Evolutionary conservation across 1,284 basidiomycete species (phyloP), one percentile per base, ranked within the genome.

Genomic region (Leccinum angustisporum): DNA sequence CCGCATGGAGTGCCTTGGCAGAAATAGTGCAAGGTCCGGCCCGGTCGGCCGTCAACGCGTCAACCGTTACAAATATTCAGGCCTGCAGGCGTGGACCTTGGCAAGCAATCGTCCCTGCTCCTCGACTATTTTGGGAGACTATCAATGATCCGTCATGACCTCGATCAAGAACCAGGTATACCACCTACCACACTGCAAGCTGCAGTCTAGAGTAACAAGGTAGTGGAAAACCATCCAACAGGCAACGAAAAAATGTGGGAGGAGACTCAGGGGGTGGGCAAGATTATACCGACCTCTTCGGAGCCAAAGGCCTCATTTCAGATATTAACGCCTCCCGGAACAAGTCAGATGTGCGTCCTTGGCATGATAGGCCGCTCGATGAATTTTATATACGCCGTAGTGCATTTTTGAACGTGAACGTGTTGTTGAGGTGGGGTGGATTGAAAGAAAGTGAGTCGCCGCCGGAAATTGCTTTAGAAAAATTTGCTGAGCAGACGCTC

Each of bases 21-120:
- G 21, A 48, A 46, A 48, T 14, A 8, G 25, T 50, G 48, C 10
- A 50, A 50, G 48, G 48, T 50, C 48, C 13, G 21, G 30, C 40
- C 33, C 58, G 64, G 53, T 60, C 33, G 31, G 27, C 8, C 27
- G 34, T 48, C 34, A 43, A n/a, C n/a, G n/a, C n/a, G n/a, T 53
- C 18, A 43, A 53, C n/a, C 36, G 53, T 64, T 43, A 38, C 21
- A 34, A 56, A 66, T 61, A 33, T 43, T 36, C 48, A 55, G 34
- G 31, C 14, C n/a, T n/a, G n/a, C n/a, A n/a, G n/a, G n/a, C n/a
- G 46, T 38, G 58, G 54, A 66, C 66, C 57, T 58, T 43, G 48
- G 51, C 4, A 46, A 52, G 58, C 43, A 40, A 57, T 46, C 43
- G 34, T 57, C 60, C 18, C 67, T 56, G 50, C 33, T 56, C 58